Evolutionary conservation across 2,329 filamentous ascomycete species (phyloP), one percentile per base, ranked within the genome.

Genomic region (Verticillium albo-atrum): DNA sequence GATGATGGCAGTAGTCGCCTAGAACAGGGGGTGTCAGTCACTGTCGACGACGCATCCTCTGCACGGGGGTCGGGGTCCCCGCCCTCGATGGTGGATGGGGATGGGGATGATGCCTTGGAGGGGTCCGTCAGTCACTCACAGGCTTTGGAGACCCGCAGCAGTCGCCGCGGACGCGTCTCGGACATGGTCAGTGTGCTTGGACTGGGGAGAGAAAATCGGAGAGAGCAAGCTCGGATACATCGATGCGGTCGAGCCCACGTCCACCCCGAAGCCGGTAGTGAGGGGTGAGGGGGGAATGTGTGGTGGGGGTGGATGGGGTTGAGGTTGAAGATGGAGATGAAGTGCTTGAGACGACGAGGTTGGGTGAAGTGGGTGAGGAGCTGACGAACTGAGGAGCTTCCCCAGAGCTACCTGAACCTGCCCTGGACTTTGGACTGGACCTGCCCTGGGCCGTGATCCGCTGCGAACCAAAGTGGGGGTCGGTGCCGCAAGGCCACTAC

Each of bases 1-100:
- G 60, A 14, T 58, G 55, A 66, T 83, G 78, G 67, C 81, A 83
- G 66, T 79, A 78, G 67, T 83, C 81, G 66, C 42, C 42, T 50
- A 23, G 23, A 12, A 26, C 12, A 27, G 10, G 55, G 23, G 17
- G 32, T n/a, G n/a, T 50, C 20, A 50, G 42, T 23, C 20, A 23
- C 10, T 7, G 12, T 50, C 20, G 20, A 7, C 20, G 20, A 50
- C 20, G 42, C 42, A 10, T 20, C 20, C 10, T 50, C 20, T 10
- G 14, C 20, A 4, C 42, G 20, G n/a, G n/a, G n/a, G 10, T 15
- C 2, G 6, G 42, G 20, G n/a, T 50, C n/a, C n/a, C 42, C n/a
- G 42, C 2, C 10, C 10, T n/a, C 7, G 42, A 25, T 20, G 10
- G 12, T n/a, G 6, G 17, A 50, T 20, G 42, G 30, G 30, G 9